Evolutionary conservation across 352 stramenopile species (phyloP), one percentile per base, ranked within the genome.

Genomic region (Bremia lactucae): DNA sequence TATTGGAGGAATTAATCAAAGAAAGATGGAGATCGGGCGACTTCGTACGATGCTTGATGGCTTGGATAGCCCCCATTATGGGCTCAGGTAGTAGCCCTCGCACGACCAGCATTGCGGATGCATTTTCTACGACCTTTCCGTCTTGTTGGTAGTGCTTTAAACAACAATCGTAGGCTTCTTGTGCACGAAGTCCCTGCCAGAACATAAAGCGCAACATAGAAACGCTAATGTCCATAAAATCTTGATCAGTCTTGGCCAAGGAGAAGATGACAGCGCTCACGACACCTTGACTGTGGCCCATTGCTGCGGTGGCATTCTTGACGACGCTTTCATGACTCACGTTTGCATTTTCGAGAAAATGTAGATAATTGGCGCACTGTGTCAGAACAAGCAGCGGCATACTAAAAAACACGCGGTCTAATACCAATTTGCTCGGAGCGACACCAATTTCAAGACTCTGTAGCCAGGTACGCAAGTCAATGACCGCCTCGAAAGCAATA

Each of bases 281-380:
- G 9, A 93, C 59, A 22, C 82, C 82, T 46, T 94, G 83, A 47
- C 77, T 91, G 65, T 86, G 72, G 31, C 83, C 80, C 1, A 88
- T 43, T 0, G 68, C 64, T 0, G 56, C 68, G 10, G 57, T 24
- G 7, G 76, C 51, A 39, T 51, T 62, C 31, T 62, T 53, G 14
- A 89, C 20, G 14, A 87, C 42, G 13, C 60, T 68, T 40, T 86
- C 71, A 36, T 92, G 82, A 16, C 40, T 62, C 26, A 81, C 55
- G 8, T 53, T 49, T 0, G 71, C 49, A 2, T 52, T 53, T 22
- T 85, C 52, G 21, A 90, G 59, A 49, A 87, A 83, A 2, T 65
- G 59, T 3, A 88, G 39, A 51, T 90, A 92, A 54, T 87, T 89
- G 43, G 68, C 70, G 10, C 75, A 59, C 46, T 92, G 78, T 15